phyloP scores from a whole-genome alignment of 345 rosid species.

The Psidium guajava region DNA sequence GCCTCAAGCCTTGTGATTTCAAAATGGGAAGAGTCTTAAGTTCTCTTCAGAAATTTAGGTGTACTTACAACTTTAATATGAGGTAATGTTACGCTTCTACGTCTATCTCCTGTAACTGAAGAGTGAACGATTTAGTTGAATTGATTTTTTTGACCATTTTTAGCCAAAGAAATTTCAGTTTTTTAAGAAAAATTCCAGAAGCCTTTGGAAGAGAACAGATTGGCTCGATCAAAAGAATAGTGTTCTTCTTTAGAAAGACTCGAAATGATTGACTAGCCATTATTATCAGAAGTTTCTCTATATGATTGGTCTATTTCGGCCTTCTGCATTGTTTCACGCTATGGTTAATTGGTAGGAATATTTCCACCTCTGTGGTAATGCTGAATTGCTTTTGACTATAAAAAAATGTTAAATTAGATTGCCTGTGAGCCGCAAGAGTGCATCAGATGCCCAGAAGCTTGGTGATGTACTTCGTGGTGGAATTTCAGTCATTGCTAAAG shows the following conservation, averaged over 20 bases:
- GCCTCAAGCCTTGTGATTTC: slow-evolving; percentile 79
- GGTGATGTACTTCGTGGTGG: slow-evolving; percentile 49
- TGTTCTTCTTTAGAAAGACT: not conserved
- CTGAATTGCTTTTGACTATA: not conserved
- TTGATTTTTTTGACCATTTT: not conserved
- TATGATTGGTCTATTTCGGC: not conserved
- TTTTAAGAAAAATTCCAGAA: not conserved
- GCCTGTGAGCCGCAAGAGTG: slow-evolving; percentile 36
- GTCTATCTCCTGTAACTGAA: not conserved
- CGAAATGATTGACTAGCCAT: not conserved
- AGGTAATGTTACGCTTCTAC: slow-evolving; percentile 28
- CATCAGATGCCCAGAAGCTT: slow-evolving; percentile 24
- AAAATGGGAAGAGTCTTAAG: slow-evolving; percentile 68
- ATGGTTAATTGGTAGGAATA: not conserved
- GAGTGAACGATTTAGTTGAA: not conserved
- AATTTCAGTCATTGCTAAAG: slow-evolving; percentile 50
- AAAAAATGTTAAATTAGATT: slow-evolving; percentile 20
- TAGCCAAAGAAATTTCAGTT: not conserved
- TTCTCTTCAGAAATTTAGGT: slow-evolving; percentile 62
- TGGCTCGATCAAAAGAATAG: not conserved
- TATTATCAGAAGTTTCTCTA: not conserved
- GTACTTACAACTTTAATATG: slow-evolving; percentile 65
- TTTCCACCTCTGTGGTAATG: not conserved
- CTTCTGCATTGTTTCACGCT: not conserved
- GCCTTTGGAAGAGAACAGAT: not conserved